These are phyloP conservation scores for Skeletonema tropicum DNA, from an alignment of 108 stramenopile genomes.

Conservation along the genomic window DNA sequence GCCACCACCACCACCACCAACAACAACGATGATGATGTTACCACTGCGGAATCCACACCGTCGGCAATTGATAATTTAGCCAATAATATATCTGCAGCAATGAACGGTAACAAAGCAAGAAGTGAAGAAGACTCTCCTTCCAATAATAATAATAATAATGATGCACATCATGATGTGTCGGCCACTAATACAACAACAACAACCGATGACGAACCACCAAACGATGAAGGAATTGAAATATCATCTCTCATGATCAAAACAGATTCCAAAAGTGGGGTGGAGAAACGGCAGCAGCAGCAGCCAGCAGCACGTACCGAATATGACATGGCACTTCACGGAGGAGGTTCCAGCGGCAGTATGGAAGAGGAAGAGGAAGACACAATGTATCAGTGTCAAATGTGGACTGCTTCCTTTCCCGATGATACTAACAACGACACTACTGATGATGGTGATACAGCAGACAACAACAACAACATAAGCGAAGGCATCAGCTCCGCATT, in stretches of 20 bases:
- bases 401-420: not conserved
- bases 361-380: not conserved
- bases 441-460: not conserved
- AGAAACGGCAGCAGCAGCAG: too few species aligned
- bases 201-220: not conserved
- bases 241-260: not conserved
- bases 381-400: conserved; percentile 3
- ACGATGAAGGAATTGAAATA: not conserved
- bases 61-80: too few species aligned
- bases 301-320: not conserved
- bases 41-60: too few species aligned
- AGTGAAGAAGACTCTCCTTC: too few species aligned
- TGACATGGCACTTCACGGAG: not conserved
- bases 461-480: not conserved
- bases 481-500: not conserved
- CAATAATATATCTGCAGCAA: too few species aligned
- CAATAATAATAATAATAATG: too few species aligned
- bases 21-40: too few species aligned
- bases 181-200: too few species aligned
- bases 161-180: not conserved
- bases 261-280: too few species aligned
- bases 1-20: too few species aligned
- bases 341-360: not conserved
- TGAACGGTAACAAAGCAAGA: too few species aligned
- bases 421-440: not conserved